Conservation (phyloP, 106 monocot species). For the Dactylorhiza incarnata region DNA sequence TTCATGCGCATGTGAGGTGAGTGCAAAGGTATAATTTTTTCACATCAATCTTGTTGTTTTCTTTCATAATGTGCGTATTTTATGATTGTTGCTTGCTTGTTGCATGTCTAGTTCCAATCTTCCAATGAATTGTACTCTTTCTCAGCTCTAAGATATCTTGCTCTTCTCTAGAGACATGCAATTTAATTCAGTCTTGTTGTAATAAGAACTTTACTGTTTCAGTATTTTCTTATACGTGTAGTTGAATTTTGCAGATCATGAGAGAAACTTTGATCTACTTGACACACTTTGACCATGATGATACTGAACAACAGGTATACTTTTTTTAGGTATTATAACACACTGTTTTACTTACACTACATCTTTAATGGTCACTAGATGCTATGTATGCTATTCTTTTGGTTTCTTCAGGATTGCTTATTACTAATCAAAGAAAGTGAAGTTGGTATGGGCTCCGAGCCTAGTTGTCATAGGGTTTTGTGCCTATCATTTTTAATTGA, state of each 20-base stretch:
- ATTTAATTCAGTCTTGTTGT: background rate
- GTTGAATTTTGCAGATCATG: constrained; percentile 70
- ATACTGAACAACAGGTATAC: constrained; percentile 94
- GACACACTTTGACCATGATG: constrained; percentile 92
- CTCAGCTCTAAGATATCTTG: background rate
- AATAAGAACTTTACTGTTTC: background rate
- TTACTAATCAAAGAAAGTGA: background rate
- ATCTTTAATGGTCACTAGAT: background rate
- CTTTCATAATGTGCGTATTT: background rate
- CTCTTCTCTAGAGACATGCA: background rate
- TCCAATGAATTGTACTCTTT: background rate
- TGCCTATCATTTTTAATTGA: too few relatives aligned
- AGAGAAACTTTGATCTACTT: constrained; percentile 97
- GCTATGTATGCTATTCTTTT: background rate
- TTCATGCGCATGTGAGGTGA: background rate
- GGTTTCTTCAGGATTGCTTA: background rate
- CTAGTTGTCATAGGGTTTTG: too few relatives aligned
- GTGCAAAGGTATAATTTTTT: background rate
- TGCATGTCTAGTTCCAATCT: background rate
- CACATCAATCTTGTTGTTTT: background rate
- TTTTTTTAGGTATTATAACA: background rate
- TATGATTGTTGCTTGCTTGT: background rate
- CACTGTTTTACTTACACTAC: background rate
- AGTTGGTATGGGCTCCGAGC: too few relatives aligned
- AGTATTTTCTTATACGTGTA: background rate